Conservation (phyloP, 768 basidiomycete genomes). For the Agaricus subrufescens region DNA sequence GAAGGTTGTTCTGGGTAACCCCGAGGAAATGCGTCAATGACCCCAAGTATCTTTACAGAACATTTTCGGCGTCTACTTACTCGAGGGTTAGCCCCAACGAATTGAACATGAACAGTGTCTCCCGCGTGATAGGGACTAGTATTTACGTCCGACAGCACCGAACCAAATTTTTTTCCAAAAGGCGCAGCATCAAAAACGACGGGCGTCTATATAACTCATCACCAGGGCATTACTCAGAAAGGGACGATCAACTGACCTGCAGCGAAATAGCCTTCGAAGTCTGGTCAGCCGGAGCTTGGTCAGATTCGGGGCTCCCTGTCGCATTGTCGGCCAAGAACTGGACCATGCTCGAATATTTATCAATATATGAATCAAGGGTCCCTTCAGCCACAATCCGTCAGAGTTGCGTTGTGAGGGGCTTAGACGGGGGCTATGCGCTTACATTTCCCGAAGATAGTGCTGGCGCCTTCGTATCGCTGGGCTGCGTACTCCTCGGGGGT, state of each 20-base stretch:
- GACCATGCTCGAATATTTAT: constrained; percentile 67
- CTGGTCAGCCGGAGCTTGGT: constrained; percentile 60
- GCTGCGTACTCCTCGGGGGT: constrained; percentile 70
- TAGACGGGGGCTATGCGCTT: constrained; percentile 20
- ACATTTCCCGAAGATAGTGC: constrained; percentile 75
- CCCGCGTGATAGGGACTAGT: constrained; percentile 47
- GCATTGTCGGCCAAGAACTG: constrained; percentile 52
- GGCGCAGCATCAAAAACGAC: constrained; percentile 61
- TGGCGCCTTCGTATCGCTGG: constrained; percentile 80
- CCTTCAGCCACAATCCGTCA: constrained; percentile 29
- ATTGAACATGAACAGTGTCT: constrained; percentile 54
- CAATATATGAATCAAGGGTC: constrained; percentile 77
- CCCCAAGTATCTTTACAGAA: neutral
- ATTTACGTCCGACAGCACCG: constrained; percentile 51
- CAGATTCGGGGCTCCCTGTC: constrained; percentile 48
- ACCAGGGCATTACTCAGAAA: neutral
- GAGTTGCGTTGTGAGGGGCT: neutral
- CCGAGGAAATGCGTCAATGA: neutral
- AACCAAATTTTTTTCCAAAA: constrained; percentile 56
- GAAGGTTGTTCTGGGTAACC: constrained; percentile 62
- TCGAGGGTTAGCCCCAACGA: constrained; percentile 76
- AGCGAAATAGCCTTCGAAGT: constrained; percentile 64
- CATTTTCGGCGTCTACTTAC: constrained; percentile 32
- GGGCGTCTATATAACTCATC: constrained; percentile 33
- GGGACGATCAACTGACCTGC: constrained; percentile 35